A percentile compares a stretch with the other conserved stretches of the same genome.
Evolutionary conservation across 805 yeast genomes (phyloP).

Genomic region (Myxozyma nipponensis): DNA sequence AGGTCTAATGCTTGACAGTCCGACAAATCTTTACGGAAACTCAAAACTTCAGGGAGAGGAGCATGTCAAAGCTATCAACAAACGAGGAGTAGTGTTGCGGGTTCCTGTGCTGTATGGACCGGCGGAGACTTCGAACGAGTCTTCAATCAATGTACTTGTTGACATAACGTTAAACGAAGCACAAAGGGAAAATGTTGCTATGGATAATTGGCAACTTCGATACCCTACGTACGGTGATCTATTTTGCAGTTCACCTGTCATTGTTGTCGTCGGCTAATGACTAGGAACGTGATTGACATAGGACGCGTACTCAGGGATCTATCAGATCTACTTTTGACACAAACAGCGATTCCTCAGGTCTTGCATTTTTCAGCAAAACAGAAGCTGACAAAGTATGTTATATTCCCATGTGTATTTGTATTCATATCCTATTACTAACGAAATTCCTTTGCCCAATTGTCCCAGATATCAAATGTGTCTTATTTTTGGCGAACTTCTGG

Average conservation of each 20-base stretch:
- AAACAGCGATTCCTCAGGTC: conserved; percentile 6
- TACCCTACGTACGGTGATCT: conserved; percentile 22
- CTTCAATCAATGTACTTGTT: conserved; percentile 18
- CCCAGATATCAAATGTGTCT: conserved; percentile 20
- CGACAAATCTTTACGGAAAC: conserved; percentile 20
- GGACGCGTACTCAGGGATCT: conserved; percentile 1
- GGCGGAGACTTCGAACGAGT: conserved; percentile 8
- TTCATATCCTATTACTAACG: not conserved
- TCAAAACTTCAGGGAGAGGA: conserved; percentile 19
- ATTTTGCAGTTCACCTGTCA: not conserved
- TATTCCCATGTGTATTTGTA: not conserved
- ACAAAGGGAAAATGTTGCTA: conserved; percentile 2
- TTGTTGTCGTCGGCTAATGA: too few relatives aligned
- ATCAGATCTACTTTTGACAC: not conserved
- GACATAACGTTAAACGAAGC: conserved; percentile 17
- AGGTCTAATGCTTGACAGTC: conserved; percentile 6
- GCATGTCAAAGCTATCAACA: conserved; percentile 4
- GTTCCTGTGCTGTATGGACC: conserved; percentile 24
- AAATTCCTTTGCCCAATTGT: not conserved
- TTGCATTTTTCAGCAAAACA: conserved; percentile 21
- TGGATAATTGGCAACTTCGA: conserved; percentile 24
- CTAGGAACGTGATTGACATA: conserved; percentile 2
- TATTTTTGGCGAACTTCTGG: conserved; percentile 22
- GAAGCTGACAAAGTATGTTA: conserved; percentile 23
- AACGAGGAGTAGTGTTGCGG: conserved; percentile 9